Evolutionary conservation across 352 stramenopile genomes (phyloP), one percentile per base, ranked within the genome.

Genomic region (Pythium phragmitis): DNA sequence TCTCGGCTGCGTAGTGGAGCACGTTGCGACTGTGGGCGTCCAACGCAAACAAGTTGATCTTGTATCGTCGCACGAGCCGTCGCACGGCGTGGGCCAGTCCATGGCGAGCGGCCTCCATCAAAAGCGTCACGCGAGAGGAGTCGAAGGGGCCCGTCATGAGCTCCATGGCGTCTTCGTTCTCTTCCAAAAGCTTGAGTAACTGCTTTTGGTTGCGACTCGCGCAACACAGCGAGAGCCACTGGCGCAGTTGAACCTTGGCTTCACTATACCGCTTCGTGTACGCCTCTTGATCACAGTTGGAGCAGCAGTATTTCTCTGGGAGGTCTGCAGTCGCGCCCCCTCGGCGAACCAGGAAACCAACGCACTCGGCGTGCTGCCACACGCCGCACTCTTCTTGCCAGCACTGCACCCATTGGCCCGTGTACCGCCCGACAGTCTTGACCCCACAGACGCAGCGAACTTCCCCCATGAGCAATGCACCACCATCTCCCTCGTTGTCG

Each of bases 351-450:
- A 89, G 58, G 47, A 83, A 55, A 11, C 83, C 83, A 26, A 91
- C 77, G 57, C 85, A 93, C 14, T 89, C 82, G 7, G 80, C 80
- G 53, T 93, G 85, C 63, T 91, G 79, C 82, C 82, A 91, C 41
- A 75, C 57, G 34, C 69, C 70, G 30, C 85, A 93, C 28, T 85
- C 75, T 39, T 83, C 70, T 21, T 80, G 80, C 56, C 72, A 82
- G 62, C 85, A 93, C 65, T 89, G 79, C 4, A 91, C 23, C 85
- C 85, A 93, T 33, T 77, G 74, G 0, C 85, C 85, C 6, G 70
- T 68, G 53, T 93, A 93, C 8, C 63, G 53, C 2, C 69, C 75
- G 13, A 88, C 73, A 19, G 67, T 73, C 12, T 67, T 75, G 34
- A 71, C 70, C 8, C 80, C 80, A 30, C 85, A 93, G 1, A 71